phyloP scores from a whole-genome alignment of 1,139 yeast genomes.

The Debaryomycetaceae sp. region DNA sequence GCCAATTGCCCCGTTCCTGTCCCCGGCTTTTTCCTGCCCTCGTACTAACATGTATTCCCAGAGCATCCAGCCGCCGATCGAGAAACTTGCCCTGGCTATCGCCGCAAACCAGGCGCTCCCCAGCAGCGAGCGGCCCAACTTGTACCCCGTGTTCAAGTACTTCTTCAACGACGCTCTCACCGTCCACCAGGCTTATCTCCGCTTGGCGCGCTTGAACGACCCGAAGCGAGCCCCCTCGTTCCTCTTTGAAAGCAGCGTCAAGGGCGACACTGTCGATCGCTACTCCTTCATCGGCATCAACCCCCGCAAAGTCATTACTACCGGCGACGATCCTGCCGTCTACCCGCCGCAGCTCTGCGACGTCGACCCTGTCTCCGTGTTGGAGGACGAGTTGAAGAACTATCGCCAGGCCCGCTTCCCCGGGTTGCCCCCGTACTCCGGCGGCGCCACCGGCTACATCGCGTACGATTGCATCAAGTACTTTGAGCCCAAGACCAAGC shows the following conservation, averaged over 20 bases:
- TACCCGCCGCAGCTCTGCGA: constrained; percentile 25
- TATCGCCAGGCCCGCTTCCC: constrained; percentile 66
- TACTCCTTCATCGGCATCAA: constrained; percentile 83
- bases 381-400: constrained; percentile 61
- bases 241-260: constrained; percentile 76
- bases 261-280: constrained; percentile 82
- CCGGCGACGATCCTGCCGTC: constrained; percentile 43
- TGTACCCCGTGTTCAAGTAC: constrained; percentile 72
- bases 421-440: constrained; percentile 75
- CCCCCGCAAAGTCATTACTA: constrained; percentile 71
- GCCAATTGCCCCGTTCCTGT: no score
- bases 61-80: constrained; percentile 61
- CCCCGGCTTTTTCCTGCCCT: no score
- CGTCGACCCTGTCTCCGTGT: constrained; percentile 66
- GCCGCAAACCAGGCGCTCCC: constrained; percentile 20
- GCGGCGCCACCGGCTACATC: constrained; percentile 94
- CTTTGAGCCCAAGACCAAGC: constrained; percentile 80
- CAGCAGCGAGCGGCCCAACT: constrained; percentile 30
- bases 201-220: constrained; percentile 64
- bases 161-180: constrained; percentile 71
- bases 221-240: constrained; percentile 56
- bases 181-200: constrained; percentile 83
- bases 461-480: constrained; percentile 94
- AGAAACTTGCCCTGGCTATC: constrained; percentile 35
- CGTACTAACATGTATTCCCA: no score